Evolutionary conservation across 345 rosid genomes (phyloP).

Genomic region (Salix exigua): DNA sequence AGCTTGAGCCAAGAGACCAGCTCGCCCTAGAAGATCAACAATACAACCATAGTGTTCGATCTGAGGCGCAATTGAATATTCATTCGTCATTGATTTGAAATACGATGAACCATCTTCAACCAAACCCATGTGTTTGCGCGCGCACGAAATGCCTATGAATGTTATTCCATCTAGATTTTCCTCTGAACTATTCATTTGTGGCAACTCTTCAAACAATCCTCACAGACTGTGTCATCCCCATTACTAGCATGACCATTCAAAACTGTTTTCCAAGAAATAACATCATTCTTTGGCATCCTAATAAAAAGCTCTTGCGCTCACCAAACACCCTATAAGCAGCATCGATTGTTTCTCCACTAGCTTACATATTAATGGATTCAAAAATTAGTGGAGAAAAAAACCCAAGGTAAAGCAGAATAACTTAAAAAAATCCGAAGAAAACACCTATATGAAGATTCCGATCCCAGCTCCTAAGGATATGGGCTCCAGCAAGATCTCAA

Average conservation of each 20-base stretch:
- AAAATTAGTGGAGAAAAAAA: no score
- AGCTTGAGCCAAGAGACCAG: slow-evolving; percentile 68
- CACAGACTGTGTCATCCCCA: slow-evolving; percentile 51
- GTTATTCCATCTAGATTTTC: slow-evolving; percentile 70
- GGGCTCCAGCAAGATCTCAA: no score
- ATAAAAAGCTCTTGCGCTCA: slow-evolving; percentile 68
- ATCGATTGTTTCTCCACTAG: slow-evolving; percentile 34
- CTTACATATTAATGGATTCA: slow-evolving; percentile 36
- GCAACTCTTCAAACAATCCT: slow-evolving; percentile 65
- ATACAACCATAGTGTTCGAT: slow-evolving; percentile 89
- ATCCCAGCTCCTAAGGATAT: no score
- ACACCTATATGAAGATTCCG: no score
- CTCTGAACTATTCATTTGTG: slow-evolving; percentile 50
- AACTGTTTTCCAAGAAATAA: slow-evolving; percentile 85
- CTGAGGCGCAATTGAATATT: slow-evolving; percentile 56
- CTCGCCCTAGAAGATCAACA: slow-evolving; percentile 72
- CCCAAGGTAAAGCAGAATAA: no score
- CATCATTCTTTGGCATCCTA: slow-evolving; percentile 60
- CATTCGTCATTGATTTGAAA: slow-evolving; percentile 59
- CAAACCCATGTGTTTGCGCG: slow-evolving; percentile 70
- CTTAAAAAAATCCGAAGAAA: no score
- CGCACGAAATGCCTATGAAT: slow-evolving; percentile 60
- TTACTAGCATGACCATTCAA: slow-evolving; percentile 56
- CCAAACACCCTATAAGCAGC: slow-evolving; percentile 57
- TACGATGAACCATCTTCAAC: slow-evolving; percentile 64